A percentile compares a stretch with the other conserved stretches of the same genome.
These are phyloP conservation scores for Crinitomyces ghanaensis DNA, from an alignment of 805 yeast genomes.

Conservation along the genomic window DNA sequence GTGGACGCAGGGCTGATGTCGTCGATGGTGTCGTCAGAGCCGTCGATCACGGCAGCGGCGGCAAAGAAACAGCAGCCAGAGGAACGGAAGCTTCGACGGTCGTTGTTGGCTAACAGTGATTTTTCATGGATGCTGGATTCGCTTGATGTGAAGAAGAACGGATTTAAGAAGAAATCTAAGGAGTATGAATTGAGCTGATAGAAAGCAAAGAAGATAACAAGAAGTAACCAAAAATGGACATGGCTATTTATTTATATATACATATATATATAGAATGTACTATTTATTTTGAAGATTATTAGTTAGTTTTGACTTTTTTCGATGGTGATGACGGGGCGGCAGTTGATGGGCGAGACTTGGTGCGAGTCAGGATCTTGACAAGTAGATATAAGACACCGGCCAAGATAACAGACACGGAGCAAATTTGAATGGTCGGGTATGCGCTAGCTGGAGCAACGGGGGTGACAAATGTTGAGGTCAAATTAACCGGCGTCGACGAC, in stretches of 20 bases:
- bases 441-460: conserved; percentile 32
- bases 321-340: too few species aligned
- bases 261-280: too few species aligned
- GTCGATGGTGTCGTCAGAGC: neutral
- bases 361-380: conserved; percentile 10
- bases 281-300: too few species aligned
- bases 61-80: neutral
- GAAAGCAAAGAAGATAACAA: conserved; percentile 1
- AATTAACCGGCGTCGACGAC: conserved; percentile 5
- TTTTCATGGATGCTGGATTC: conserved; percentile 20
- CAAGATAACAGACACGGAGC: conserved; percentile 28
- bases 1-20: neutral
- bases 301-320: too few species aligned
- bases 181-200: too few species aligned
- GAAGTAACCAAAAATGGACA: too few species aligned
- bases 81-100: conserved; percentile 5
- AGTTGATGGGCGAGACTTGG: too few species aligned
- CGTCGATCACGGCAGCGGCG: neutral
- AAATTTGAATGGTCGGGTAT: conserved; percentile 24
- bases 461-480: conserved; percentile 24
- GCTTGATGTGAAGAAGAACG: too few species aligned
- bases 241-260: too few species aligned
- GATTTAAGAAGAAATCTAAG: too few species aligned
- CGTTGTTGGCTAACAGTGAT: conserved; percentile 17
- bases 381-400: conserved; percentile 28